Conservation (phyloP, 192 early-diverging fungal species). For the Coemansia erecta region DNA sequence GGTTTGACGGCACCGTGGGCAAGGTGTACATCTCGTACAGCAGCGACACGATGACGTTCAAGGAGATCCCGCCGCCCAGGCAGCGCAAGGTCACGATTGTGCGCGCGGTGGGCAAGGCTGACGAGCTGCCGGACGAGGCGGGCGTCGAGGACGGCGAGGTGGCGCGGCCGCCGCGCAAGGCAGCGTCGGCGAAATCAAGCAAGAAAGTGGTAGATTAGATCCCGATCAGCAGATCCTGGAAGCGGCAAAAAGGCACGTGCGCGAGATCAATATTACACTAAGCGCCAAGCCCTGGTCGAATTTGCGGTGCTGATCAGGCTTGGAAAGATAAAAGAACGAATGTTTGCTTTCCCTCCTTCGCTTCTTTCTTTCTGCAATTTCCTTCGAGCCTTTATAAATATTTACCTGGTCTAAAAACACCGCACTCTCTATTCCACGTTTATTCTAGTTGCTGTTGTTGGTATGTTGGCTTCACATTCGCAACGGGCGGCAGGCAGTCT, state of each 20-base stretch:
- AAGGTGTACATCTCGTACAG: slow-evolving; percentile 54
- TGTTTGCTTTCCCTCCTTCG: neutral
- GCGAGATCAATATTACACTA: no score
- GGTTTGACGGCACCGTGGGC: slow-evolving; percentile 69
- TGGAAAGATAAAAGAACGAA: no score
- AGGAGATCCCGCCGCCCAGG: slow-evolving; percentile 41
- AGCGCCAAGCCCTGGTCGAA: no score
- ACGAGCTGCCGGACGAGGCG: slow-evolving; percentile 31
- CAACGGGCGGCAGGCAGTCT: neutral
- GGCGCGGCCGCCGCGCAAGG: no score
- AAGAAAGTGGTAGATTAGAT: slow-evolving; percentile 2
- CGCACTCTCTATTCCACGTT: neutral
- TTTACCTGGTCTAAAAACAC: neutral
- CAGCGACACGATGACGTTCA: slow-evolving; percentile 29
- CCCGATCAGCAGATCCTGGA: neutral
- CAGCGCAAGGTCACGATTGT: slow-evolving; percentile 41
- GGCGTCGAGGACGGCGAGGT: neutral
- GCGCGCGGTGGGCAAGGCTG: slow-evolving; percentile 19
- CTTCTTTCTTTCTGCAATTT: neutral
- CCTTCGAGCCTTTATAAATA: neutral
- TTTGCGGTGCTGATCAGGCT: no score
- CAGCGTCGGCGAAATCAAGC: no score
- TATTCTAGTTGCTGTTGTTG: neutral
- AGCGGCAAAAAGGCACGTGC: no score
- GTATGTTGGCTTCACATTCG: slow-evolving; percentile 1